Evolutionary conservation across 495 filamentous ascomycete genomes (phyloP).

Genomic region (Aspergillus haitiensis): DNA sequence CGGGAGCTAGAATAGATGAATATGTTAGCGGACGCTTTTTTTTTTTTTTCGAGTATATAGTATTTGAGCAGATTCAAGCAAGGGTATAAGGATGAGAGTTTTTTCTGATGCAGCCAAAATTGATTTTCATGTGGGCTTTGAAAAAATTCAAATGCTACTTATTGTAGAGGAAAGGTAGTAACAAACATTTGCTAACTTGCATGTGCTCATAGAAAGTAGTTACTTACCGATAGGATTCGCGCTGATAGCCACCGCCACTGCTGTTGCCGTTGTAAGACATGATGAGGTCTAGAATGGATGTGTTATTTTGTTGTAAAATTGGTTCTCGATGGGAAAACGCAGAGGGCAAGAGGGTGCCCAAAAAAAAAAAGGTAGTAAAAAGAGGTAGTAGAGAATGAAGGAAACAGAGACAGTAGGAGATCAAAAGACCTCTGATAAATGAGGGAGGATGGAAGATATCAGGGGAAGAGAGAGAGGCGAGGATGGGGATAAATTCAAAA

Average conservation of each 20-base stretch:
- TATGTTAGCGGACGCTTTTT: constrained; percentile 12
- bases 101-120: no score
- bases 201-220: constrained; percentile 13
- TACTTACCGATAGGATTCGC: constrained; percentile 51
- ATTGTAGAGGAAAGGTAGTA: no score
- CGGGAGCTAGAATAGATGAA: constrained; percentile 35
- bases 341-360: constrained; percentile 4
- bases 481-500: constrained; percentile 24
- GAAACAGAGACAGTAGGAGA: constrained; percentile 15
- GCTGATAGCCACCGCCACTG: constrained; percentile 56
- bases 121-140: no score
- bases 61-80: no score
- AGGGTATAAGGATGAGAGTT: not conserved
- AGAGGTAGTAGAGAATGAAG: constrained; percentile 19
- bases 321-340: constrained; percentile 11
- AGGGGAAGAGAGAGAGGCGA: constrained; percentile 27
- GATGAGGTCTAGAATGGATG: constrained; percentile 32
- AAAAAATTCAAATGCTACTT: no score
- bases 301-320: constrained; percentile 24
- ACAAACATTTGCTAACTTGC: no score
- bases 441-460: constrained; percentile 24
- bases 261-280: constrained; percentile 63
- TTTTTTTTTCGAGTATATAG: not conserved
- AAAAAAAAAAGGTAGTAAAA: constrained; percentile 21
- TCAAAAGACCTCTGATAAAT: constrained; percentile 9